phyloP scores from a whole-genome alignment of 2,329 filamentous ascomycete species.

The Aspergillus neoniger region DNA sequence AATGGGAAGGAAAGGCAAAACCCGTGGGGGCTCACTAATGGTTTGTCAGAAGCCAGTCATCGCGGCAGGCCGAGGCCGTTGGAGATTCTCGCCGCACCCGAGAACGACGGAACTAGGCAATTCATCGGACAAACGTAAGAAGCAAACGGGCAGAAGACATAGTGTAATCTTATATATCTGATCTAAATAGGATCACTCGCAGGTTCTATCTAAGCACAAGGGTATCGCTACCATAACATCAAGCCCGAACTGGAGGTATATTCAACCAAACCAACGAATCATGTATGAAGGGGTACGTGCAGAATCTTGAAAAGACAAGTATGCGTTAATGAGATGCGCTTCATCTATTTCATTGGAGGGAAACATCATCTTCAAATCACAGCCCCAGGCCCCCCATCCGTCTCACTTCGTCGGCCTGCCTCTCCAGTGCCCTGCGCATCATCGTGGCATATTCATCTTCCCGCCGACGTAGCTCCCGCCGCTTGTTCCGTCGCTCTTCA shows the following conservation, averaged over 20 bases:
- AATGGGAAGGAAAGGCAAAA: constrained; percentile 10
- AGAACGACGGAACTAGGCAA: neutral
- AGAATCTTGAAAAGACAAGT: neutral
- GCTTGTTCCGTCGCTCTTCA: constrained; percentile 33
- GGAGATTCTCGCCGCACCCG: neutral
- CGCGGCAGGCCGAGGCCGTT: constrained; percentile 15
- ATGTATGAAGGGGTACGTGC: neutral
- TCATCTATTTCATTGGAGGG: neutral
- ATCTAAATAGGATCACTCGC: neutral
- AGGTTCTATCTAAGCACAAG: constrained; percentile 1
- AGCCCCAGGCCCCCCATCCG: constrained; percentile 59
- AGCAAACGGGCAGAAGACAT: neutral
- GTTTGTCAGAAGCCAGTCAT: constrained; percentile 23
- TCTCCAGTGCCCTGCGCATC: constrained; percentile 74
- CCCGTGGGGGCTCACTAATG: constrained; percentile 17
- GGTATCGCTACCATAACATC: constrained; percentile 1
- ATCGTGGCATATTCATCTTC: constrained; percentile 63
- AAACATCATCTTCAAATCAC: neutral
- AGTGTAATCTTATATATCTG: neutral
- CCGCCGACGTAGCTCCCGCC: constrained; percentile 36
- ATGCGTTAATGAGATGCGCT: neutral
- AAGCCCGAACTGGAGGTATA: neutral
- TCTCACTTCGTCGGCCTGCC: constrained; percentile 75
- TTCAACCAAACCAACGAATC: neutral
- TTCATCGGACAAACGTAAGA: neutral